These are phyloP conservation scores for Ogataea glucozyma DNA, from an alignment of 805 yeast species.

Conservation along the genomic window DNA sequence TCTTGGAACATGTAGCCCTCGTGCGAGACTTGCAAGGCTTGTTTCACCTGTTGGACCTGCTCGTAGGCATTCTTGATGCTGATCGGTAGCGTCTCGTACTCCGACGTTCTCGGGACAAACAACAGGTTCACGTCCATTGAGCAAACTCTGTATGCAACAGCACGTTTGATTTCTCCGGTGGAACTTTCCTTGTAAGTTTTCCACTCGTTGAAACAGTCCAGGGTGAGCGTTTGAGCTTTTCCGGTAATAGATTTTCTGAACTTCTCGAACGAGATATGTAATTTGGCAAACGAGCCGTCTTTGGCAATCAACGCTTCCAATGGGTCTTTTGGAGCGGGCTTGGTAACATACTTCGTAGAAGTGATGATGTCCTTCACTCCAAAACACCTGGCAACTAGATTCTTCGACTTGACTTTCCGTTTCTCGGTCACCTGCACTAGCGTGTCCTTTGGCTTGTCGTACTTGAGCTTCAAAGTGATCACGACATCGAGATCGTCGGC, in stretches of 20 bases:
- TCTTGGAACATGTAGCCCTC: conserved; percentile 83
- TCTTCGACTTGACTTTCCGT: conserved; percentile 36
- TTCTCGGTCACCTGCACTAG: conserved; percentile 63
- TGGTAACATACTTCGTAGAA: conserved; percentile 53
- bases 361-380: conserved; percentile 45
- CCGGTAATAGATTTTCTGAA: conserved; percentile 59
- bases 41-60: conserved; percentile 40
- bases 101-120: conserved; percentile 62
- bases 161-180: conserved; percentile 34
- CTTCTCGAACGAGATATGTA: conserved; percentile 63
- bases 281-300: conserved; percentile 88
- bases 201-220: conserved; percentile 86
- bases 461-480: conserved; percentile 70
- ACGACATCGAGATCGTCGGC: conserved; percentile 61
- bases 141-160: conserved; percentile 62
- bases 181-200: conserved; percentile 40
- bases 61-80: conserved; percentile 58
- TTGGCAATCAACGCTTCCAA: conserved; percentile 69
- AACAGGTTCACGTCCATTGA: conserved; percentile 66
- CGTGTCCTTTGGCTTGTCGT: conserved; percentile 49
- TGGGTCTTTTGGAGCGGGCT: conserved; percentile 50
- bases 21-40: conserved; percentile 30
- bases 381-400: conserved; percentile 34
- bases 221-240: conserved; percentile 46
- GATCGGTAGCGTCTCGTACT: conserved; percentile 65